Evolutionary conservation across 208 protist genomes (phyloP), one percentile per base, ranked within the genome.

Genomic region (Tetramitus jugosus): DNA sequence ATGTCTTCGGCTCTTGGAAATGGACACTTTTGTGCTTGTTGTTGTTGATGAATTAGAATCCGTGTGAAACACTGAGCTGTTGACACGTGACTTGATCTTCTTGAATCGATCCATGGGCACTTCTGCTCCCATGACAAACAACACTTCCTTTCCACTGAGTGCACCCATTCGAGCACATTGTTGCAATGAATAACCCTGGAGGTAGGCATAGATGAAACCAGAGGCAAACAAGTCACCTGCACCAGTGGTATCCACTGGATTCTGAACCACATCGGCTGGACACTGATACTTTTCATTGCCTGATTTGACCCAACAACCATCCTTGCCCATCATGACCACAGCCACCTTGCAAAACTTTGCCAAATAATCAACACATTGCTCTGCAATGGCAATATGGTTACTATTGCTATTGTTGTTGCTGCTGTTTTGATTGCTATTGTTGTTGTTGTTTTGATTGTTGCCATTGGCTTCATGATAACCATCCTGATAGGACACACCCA

Each of bases 201-300:
- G 20, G 31, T 53, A 72, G 0, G 40, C 65, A 52, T 72, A 72
- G 0, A 72, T 20, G 52, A 72, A 72, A 20, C 65, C 65, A 35
- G 8, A 14, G 35, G 40, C 40, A 52, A 72, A 72, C n/a, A 72
- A 53, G 23, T 72, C 65, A 49, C 65, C 65, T 23, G 65, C 65
- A 52, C 65, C 65, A 13, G 65, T 72, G 6, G 65, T 72, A 52
- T 72, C 65, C 17, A 53, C 45, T 29, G 37, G 40, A 3, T 72
- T 13, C 20, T 52, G 0, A 31, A 72, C 23, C 13, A 35, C 17
- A 17, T 53, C 42, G 26, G n/a, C 23, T 52, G 37, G 8, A 52
- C 26, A 72, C 20, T 29, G 26, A 52, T 72, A 52, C 17, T 53
- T 72, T 20, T 72, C 65, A 17, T 10, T 17, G 26, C 65, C 40